A percentile compares a stretch with the other conserved stretches of the same genome.
These are phyloP conservation scores for Xanthoceras sorbifolium DNA, from an alignment of 345 rosid species.

Conservation along the genomic window DNA sequence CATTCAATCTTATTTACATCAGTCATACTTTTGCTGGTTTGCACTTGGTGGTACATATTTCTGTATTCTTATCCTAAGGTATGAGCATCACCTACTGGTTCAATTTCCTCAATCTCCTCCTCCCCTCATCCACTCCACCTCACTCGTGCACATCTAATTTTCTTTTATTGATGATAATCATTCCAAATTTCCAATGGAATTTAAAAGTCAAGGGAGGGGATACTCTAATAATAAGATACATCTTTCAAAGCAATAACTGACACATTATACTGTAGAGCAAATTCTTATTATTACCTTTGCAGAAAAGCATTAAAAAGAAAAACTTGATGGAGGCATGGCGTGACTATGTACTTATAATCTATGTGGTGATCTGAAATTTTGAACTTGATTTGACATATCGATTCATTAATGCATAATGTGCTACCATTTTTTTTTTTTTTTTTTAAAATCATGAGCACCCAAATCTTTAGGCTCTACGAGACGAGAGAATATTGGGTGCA, in stretches of 20 bases:
- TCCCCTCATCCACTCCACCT: background rate
- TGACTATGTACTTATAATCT: too few species aligned
- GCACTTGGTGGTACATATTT: slow-evolving; percentile 89
- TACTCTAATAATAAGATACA: background rate
- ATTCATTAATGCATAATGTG: background rate
- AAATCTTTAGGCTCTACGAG: background rate
- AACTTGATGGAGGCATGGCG: background rate
- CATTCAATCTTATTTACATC: slow-evolving; percentile 61
- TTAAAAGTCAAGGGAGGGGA: background rate
- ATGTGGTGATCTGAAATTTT: background rate
- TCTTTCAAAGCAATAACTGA: background rate
- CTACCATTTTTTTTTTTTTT: background rate
- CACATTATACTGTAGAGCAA: background rate
- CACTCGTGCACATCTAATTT: background rate
- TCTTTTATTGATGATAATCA: background rate
- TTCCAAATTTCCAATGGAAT: background rate
- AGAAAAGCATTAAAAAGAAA: background rate
- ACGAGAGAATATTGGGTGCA: background rate
- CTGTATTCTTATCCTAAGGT: slow-evolving; percentile 92
- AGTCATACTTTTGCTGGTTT: slow-evolving; percentile 39
- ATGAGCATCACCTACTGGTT: background rate
- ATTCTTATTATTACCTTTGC: background rate
- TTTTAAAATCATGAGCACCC: background rate
- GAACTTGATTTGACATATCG: background rate
- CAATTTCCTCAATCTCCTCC: background rate